Evolutionary conservation across 2,329 filamentous ascomycete genomes (phyloP).

Genomic region (Zymoseptoria tritici): DNA sequence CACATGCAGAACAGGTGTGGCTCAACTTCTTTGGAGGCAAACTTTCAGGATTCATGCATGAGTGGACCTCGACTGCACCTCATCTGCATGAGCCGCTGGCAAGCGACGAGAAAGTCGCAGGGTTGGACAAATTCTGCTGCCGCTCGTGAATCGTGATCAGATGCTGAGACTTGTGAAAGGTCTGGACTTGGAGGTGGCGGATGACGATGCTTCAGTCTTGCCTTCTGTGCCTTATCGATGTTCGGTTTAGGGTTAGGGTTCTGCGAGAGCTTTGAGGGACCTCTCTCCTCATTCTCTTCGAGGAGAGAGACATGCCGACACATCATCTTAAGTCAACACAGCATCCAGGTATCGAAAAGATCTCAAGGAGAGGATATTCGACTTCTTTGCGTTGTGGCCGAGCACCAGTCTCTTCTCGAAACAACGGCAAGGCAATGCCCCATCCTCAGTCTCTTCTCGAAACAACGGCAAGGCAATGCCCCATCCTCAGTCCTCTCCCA

Average conservation of each 20-base stretch:
- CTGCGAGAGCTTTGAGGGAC: too few species aligned
- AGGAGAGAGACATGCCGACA: too few species aligned
- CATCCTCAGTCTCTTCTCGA: slow-evolving; percentile 3
- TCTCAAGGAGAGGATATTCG: not conserved
- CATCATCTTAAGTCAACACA: too few species aligned
- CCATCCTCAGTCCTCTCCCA: slow-evolving; percentile 4
- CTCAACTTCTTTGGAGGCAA: not conserved
- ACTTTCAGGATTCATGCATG: not conserved
- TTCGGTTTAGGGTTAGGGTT: not conserved
- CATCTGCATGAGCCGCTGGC: not conserved
- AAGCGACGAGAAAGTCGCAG: not conserved
- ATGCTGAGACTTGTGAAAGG: not conserved
- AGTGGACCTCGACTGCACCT: not conserved
- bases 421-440: slow-evolving; percentile 4
- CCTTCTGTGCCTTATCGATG: not conserved
- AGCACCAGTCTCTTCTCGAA: not conserved
- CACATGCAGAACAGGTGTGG: not conserved
- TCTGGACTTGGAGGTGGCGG: not conserved
- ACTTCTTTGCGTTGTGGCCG: not conserved
- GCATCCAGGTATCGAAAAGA: too few species aligned
- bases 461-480: slow-evolving; percentile 3
- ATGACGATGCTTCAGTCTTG: not conserved
- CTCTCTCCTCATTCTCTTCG: too few species aligned
- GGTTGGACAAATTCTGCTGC: not conserved
- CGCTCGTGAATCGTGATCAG: not conserved